These are phyloP conservation scores for Xylaria sp. DNA, from an alignment of 2,329 filamentous ascomycete species.

Conservation along the genomic window DNA sequence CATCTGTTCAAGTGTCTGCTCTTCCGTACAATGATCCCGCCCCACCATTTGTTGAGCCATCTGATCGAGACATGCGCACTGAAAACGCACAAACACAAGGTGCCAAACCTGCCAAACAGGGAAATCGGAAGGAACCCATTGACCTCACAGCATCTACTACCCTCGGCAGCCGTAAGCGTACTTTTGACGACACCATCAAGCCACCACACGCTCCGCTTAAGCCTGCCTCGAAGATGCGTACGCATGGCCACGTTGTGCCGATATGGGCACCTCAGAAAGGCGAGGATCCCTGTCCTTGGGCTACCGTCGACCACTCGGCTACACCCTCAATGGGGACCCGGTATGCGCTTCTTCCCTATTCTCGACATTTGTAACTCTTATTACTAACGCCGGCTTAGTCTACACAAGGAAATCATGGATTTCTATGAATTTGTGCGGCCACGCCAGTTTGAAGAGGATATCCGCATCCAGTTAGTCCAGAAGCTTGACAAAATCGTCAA, in stretches of 20 bases:
- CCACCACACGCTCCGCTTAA: constrained; percentile 57
- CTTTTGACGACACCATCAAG: constrained; percentile 68
- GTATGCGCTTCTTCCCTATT: constrained; percentile 44
- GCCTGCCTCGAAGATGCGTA: constrained; percentile 51
- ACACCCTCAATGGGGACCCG: constrained; percentile 58
- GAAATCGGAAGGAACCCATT: constrained; percentile 22
- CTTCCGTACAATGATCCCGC: neutral
- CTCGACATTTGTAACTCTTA: neutral
- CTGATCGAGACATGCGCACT: neutral
- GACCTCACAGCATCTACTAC: constrained; percentile 45
- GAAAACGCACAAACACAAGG: constrained; percentile 2
- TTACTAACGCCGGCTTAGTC: constrained; percentile 47
- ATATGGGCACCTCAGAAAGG: constrained; percentile 53
- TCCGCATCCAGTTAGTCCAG: constrained; percentile 73
- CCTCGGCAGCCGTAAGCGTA: constrained; percentile 75
- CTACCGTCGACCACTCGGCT: constrained; percentile 54
- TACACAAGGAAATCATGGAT: constrained; percentile 88
- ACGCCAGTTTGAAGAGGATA: constrained; percentile 71
- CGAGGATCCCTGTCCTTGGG: constrained; percentile 65
- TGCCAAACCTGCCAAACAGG: constrained; percentile 12
- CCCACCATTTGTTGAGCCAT: neutral
- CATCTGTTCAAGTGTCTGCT: constrained; percentile 9
- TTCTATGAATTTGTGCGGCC: constrained; percentile 88
- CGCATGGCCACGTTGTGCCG: constrained; percentile 52
- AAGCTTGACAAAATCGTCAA: constrained; percentile 66